These are phyloP conservation scores for Fusarium oligoseptatum DNA, from an alignment of 2,329 filamentous ascomycete species.

Conservation along the genomic window DNA sequence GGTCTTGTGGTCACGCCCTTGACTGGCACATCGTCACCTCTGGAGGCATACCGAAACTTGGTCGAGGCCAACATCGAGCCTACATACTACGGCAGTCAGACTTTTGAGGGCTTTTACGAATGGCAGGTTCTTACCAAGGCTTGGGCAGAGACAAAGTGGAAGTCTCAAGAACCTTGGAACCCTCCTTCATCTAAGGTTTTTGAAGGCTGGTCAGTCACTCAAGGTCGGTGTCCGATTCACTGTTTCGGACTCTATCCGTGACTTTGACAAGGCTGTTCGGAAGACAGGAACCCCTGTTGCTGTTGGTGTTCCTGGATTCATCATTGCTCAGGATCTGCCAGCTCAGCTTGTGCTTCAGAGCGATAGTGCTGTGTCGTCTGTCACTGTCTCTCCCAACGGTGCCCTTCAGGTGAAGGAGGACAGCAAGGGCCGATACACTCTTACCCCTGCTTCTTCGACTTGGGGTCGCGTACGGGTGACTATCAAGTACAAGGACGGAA, in stretches of 20 bases:
- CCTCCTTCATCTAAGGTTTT: slow-evolving; percentile 58
- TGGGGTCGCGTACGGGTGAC: slow-evolving; percentile 66
- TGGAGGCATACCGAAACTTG: slow-evolving; percentile 70
- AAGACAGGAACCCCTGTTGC: slow-evolving; percentile 61
- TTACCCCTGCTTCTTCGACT: slow-evolving; percentile 57
- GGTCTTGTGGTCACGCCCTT: slow-evolving; percentile 68
- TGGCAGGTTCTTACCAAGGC: slow-evolving; percentile 69
- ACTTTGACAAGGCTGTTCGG: slow-evolving; percentile 61
- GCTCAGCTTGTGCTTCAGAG: slow-evolving; percentile 61
- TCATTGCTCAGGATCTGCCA: slow-evolving; percentile 62
- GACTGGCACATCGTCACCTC: slow-evolving; percentile 55
- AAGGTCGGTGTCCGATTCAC: slow-evolving; percentile 67
- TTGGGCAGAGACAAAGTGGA: slow-evolving; percentile 70
- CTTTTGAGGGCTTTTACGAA: slow-evolving; percentile 72
- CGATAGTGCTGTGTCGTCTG: slow-evolving; percentile 54
- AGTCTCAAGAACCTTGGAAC: slow-evolving; percentile 66
- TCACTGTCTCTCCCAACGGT: slow-evolving; percentile 54
- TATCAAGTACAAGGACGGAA: slow-evolving; percentile 62
- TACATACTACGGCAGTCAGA: slow-evolving; percentile 64
- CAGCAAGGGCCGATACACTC: slow-evolving; percentile 52
- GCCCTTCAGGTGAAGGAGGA: slow-evolving; percentile 52
- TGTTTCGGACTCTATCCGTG: slow-evolving; percentile 59
- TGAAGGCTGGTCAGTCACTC: slow-evolving; percentile 60
- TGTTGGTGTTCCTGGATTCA: slow-evolving; percentile 67
- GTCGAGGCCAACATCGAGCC: slow-evolving; percentile 57